Evolutionary conservation across 495 filamentous ascomycete species (phyloP).

Genomic region (Penicillium chermesinum): DNA sequence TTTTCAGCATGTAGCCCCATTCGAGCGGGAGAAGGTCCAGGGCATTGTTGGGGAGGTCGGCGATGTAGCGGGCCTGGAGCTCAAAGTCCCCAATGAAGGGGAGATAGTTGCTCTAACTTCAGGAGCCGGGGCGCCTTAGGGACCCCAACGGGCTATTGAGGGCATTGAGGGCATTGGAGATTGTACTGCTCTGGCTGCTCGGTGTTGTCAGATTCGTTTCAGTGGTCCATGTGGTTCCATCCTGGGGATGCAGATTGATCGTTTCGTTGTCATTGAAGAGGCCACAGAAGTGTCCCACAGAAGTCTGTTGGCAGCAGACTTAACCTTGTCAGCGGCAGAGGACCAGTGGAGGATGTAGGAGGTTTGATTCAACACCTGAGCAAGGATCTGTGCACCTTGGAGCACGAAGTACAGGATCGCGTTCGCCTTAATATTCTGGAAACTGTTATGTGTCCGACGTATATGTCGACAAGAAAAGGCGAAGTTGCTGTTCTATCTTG

Average conservation of each 20-base stretch:
- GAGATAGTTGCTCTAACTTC: conserved; percentile 53
- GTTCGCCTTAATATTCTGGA: conserved; percentile 31
- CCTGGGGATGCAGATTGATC: conserved; percentile 40
- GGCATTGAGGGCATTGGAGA: conserved; percentile 42
- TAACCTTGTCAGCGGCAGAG: conserved; percentile 14
- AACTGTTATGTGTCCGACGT: too few relatives aligned
- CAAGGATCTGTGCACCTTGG: conserved; percentile 22
- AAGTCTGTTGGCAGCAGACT: conserved; percentile 24
- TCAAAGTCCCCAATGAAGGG: conserved; percentile 54
- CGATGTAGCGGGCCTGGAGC: conserved; percentile 48
- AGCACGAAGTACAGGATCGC: conserved; percentile 33
- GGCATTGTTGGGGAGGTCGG: conserved; percentile 34
- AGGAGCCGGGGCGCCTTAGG: conserved; percentile 50
- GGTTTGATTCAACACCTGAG: conserved; percentile 19
- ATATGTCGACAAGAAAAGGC: too few relatives aligned
- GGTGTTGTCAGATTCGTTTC: conserved; percentile 33
- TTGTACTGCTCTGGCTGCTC: conserved; percentile 8
- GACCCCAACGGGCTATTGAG: conserved; percentile 47
- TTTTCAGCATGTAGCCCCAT: conserved; percentile 58
- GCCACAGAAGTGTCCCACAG: conserved; percentile 28
- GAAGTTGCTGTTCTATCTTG: too few relatives aligned
- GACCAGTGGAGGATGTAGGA: conserved; percentile 15
- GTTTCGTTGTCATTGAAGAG: conserved; percentile 36
- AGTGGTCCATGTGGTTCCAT: conserved; percentile 44
- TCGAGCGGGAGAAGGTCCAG: conserved; percentile 48